Evolutionary conservation across 352 stramenopile species (phyloP).

Genomic region (Phytopythium vexans): DNA sequence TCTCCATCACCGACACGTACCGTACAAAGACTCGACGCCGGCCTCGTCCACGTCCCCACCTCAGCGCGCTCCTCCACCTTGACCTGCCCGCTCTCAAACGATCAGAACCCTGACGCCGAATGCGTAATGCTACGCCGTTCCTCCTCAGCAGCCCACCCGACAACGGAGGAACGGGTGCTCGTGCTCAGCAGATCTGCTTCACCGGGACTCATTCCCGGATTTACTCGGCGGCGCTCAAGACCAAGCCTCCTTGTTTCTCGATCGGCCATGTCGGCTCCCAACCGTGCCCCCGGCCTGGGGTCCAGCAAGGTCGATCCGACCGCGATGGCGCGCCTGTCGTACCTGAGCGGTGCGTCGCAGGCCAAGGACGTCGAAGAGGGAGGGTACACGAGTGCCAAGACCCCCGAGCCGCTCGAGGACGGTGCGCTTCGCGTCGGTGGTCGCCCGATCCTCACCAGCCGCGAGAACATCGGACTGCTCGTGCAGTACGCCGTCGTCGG

Average conservation of each 20-base stretch:
- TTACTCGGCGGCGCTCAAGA: not conserved
- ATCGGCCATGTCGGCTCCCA: not conserved
- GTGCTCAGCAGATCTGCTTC: no score
- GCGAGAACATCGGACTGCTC: slow-evolving; percentile 38
- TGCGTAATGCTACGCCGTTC: no score
- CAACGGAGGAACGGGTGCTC: no score
- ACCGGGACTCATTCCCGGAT: not conserved
- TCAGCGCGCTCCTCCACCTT: no score
- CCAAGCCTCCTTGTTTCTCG: not conserved
- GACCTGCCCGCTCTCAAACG: no score
- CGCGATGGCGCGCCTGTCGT: slow-evolving; percentile 27
- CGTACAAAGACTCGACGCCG: no score
- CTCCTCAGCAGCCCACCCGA: no score
- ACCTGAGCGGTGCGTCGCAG: slow-evolving; percentile 20
- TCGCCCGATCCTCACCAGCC: slow-evolving; percentile 26
- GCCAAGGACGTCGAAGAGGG: slow-evolving; percentile 15
- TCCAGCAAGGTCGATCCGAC: slow-evolving; percentile 1
- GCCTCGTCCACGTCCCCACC: no score
- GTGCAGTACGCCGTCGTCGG: slow-evolving; percentile 50
- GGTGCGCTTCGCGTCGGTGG: slow-evolving; percentile 34
- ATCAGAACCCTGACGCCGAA: no score
- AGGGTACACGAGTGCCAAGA: slow-evolving; percentile 28
- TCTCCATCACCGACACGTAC: no score
- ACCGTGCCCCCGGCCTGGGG: not conserved
- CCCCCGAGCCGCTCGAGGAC: slow-evolving; percentile 27